Base-by-base conservation (phyloP, 192 early-diverging fungal genomes). In the Backusella tuberculispora region DNA sequence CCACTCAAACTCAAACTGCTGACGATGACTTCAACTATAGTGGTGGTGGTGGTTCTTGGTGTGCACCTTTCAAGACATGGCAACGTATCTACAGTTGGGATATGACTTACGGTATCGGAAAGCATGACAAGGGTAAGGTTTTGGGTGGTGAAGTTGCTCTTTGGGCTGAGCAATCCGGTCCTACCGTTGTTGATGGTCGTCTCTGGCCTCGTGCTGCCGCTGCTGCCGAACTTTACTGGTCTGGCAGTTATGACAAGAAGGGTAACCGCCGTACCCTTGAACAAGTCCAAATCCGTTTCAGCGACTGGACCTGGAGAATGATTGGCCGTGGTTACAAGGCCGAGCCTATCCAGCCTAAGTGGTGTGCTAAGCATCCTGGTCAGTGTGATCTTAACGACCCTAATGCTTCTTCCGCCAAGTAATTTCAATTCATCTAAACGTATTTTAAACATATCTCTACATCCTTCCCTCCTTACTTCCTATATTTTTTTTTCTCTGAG, bases 41-140 rank as follows among this genome's bases (percentile, higher is more conserved):
- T 47, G 86, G 86, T 12, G n/a, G 13, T 34, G 84, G 80, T 73
- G 82, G 80, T 53, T 92, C 90, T 40, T 94, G 92, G 91, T 94
- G 92, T 81, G 86, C 83, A 41, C 91, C 93, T 48, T 92, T 84
- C 88, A 91, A 91, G 86, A 78, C 87, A 37, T 93, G 92, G 93
- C 87, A 90, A 82, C 87, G 88, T 60, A 85, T 92, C 53, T 92
- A 94, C 79, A 77, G 81, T 65, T 93, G 86, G 77, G 86, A 92
- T 74, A 83, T 89, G 45, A 85, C 84, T 68, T 83, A 86, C 44
- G 87, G 86, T 42, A 81, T 92, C 73, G 85, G 83, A 5, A 78
- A 76, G 1, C 5, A 8, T 13, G 53, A 60, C 53, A 80, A 79
- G 38, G 85, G 86, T 70, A 85, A 88, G 17, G 85, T 94, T 21